These are phyloP conservation scores for Diplodia seriata DNA, from an alignment of 2,329 filamentous ascomycete genomes.

Conservation along the genomic window DNA sequence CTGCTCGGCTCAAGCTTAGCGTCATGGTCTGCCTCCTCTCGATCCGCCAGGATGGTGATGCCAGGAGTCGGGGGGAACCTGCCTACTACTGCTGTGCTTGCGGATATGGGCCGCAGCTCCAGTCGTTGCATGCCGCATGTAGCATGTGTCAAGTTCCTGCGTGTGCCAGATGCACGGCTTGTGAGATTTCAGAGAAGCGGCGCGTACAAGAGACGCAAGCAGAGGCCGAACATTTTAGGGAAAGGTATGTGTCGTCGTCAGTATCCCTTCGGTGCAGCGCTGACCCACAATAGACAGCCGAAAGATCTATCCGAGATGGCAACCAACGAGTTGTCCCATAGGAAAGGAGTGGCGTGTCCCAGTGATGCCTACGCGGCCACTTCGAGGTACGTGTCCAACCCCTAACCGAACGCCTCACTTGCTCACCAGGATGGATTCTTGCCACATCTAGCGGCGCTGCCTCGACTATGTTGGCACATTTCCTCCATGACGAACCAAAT, in stretches of 20 bases:
- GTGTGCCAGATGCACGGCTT: background rate
- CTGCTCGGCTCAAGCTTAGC: too few species aligned
- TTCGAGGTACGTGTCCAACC: background rate
- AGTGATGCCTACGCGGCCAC: background rate
- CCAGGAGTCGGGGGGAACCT: background rate
- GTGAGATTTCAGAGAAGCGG: background rate
- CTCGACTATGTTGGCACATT: background rate
- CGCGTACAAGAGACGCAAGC: background rate
- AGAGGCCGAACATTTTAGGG: background rate
- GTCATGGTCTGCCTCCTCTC: background rate
- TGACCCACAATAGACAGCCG: background rate
- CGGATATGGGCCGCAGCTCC: slow-evolving; percentile 9
- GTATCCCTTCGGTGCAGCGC: background rate
- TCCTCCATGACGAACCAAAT: background rate
- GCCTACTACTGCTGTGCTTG: slow-evolving; percentile 12
- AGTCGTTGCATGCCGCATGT: background rate
- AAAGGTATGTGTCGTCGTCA: background rate
- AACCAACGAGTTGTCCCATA: background rate
- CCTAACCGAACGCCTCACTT: background rate
- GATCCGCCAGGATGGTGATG: background rate
- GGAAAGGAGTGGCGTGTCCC: background rate
- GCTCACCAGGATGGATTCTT: background rate
- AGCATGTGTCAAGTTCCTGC: background rate
- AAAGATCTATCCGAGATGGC: background rate
- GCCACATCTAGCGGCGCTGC: background rate